Conservation (phyloP, 139 green algal genomes). For the Mesotaenium endlicherianum region DNA sequence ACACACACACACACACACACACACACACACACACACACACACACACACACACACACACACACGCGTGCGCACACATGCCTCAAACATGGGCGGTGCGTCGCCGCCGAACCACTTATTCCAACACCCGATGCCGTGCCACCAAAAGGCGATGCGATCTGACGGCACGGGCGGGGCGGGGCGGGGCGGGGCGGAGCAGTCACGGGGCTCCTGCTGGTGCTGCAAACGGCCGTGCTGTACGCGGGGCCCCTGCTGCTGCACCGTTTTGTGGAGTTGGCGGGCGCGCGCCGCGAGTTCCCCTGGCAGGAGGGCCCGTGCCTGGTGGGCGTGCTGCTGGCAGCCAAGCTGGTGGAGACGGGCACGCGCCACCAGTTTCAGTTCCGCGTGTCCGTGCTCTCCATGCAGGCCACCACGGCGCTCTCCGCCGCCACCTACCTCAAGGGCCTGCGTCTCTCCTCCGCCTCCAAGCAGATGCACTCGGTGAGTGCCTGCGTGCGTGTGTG, state of each 20-base stretch:
- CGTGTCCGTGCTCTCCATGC: background rate
- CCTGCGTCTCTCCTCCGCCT: background rate
- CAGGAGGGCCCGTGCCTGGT: background rate
- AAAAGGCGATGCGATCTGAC: too few species aligned
- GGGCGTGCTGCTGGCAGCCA: background rate
- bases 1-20: too few species aligned
- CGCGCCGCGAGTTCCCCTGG: background rate
- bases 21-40: too few species aligned
- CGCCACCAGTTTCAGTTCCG: background rate
- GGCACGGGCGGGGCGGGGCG: too few species aligned
- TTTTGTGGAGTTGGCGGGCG: slow-evolving; percentile 8
- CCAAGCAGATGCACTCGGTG: background rate
- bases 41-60: too few species aligned
- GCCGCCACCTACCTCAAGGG: background rate
- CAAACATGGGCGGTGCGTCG: too few species aligned
- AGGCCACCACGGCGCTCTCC: background rate
- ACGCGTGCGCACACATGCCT: too few species aligned
- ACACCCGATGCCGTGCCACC: too few species aligned
- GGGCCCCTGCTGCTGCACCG: slow-evolving; percentile 17
- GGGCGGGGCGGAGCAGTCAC: too few species aligned
- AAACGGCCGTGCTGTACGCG: slow-evolving; percentile 28
- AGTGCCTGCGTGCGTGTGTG: background rate
- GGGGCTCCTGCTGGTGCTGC: too few species aligned
- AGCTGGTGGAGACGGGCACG: background rate
- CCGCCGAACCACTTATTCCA: too few species aligned